These are phyloP conservation scores for Botryotinia globosa DNA, from an alignment of 2,329 filamentous ascomycete genomes.

Conservation along the genomic window DNA sequence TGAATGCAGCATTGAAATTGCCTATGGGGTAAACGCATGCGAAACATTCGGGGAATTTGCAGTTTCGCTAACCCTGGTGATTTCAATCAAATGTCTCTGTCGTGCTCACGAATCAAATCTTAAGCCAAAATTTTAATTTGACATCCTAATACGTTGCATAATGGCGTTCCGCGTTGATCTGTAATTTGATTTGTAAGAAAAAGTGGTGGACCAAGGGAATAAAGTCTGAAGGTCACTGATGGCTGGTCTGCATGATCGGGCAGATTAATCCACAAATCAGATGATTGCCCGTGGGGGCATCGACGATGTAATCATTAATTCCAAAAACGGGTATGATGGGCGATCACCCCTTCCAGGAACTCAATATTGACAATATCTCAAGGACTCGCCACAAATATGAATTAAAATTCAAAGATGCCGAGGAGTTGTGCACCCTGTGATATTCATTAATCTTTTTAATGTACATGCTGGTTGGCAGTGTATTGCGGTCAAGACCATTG, in stretches of 20 bases:
- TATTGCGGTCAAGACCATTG: not conserved
- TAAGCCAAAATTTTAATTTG: not conserved
- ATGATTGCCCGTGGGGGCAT: not conserved
- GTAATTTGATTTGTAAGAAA: not conserved
- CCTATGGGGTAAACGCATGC: not conserved
- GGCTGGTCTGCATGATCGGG: not conserved
- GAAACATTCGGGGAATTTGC: not conserved
- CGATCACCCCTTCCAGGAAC: not conserved
- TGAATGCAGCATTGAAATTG: not conserved
- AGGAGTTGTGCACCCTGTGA: not conserved
- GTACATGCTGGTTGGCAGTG: not conserved
- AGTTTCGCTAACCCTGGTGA: not conserved
- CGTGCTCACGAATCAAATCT: not conserved
- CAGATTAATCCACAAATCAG: not conserved
- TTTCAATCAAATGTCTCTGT: not conserved
- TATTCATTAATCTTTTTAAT: not conserved
- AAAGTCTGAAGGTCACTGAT: not conserved
- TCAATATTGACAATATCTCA: not conserved
- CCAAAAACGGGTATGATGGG: not conserved
- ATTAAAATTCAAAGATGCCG: not conserved
- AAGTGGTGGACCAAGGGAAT: not conserved
- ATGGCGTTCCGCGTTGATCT: not conserved
- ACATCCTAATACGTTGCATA: not conserved
- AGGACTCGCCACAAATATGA: not conserved
- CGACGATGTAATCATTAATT: not conserved